Evolutionary conservation across 1,284 basidiomycete genomes (phyloP).

Genomic region (Ustilago loliicola): DNA sequence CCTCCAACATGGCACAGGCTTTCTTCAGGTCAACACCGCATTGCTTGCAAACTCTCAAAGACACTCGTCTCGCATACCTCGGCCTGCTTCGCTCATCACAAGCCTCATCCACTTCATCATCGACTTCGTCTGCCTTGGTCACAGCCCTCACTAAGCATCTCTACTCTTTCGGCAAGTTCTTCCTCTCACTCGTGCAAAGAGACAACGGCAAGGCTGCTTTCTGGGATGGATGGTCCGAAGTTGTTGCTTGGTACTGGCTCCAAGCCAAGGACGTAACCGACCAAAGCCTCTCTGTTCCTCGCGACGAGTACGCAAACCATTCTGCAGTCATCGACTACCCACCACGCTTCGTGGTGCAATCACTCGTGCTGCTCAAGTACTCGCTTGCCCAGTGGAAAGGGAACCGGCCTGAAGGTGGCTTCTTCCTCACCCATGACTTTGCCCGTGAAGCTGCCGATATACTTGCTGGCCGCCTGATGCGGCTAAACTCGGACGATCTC

Average conservation of each 20-base stretch:
- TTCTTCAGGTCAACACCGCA: slow-evolving; percentile 65
- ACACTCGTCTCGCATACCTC: slow-evolving; percentile 50
- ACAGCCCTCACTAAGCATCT: slow-evolving; percentile 65
- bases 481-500: slow-evolving; percentile 60
- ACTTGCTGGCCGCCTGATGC: slow-evolving; percentile 60
- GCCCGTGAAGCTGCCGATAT: slow-evolving; percentile 59
- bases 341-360: slow-evolving; percentile 63
- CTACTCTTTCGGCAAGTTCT: slow-evolving; percentile 66
- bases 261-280: slow-evolving; percentile 49
- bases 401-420: slow-evolving; percentile 34
- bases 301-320: slow-evolving; percentile 47
- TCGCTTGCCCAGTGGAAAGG: slow-evolving; percentile 64
- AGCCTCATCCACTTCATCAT: slow-evolving; percentile 20
- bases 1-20: slow-evolving; percentile 59
- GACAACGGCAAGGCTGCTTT: slow-evolving; percentile 63
- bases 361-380: slow-evolving; percentile 61
- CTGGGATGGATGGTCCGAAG: slow-evolving; percentile 68
- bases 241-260: slow-evolving; percentile 67
- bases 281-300: slow-evolving; percentile 47
- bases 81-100: slow-evolving; percentile 39
- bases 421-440: slow-evolving; percentile 57
- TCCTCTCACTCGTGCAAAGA: slow-evolving; percentile 59
- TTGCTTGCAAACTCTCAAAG: slow-evolving; percentile 53
- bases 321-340: slow-evolving; percentile 58
- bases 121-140: slow-evolving; percentile 24